These are phyloP conservation scores for Cadophora gregata DNA, from an alignment of 2,329 filamentous ascomycete species.

Conservation along the genomic window DNA sequence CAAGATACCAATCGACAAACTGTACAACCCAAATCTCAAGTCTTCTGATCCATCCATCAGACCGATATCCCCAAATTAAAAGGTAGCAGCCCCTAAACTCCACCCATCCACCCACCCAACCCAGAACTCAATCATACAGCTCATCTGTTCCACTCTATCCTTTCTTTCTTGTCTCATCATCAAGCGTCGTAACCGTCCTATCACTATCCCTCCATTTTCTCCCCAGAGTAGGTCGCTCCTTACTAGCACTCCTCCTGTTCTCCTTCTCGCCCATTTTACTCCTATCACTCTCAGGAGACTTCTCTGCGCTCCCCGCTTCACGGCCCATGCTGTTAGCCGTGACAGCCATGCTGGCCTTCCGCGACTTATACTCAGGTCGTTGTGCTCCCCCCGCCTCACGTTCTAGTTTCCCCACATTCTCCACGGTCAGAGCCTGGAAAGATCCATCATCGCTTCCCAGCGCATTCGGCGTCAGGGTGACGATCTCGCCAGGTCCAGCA, in stretches of 20 bases:
- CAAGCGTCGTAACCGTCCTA: slow-evolving; percentile 29
- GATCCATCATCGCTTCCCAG: background rate
- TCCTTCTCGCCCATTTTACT: slow-evolving; percentile 15
- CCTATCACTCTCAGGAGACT: slow-evolving; percentile 2
- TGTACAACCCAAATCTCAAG: background rate
- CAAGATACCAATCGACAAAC: background rate
- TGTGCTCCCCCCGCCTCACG: slow-evolving; percentile 39
- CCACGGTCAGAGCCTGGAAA: slow-evolving; percentile 57
- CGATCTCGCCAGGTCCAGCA: slow-evolving; percentile 41
- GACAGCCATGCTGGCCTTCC: slow-evolving; percentile 15
- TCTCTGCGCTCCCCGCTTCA: background rate
- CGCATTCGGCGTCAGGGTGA: background rate
- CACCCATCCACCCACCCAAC: background rate
- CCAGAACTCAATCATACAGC: background rate
- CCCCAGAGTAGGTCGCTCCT: slow-evolving; percentile 23
- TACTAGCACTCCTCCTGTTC: slow-evolving; percentile 13
- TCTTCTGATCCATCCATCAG: no score
- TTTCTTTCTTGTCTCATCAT: background rate
- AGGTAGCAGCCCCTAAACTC: background rate
- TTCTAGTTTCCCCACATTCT: slow-evolving; percentile 57
- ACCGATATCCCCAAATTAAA: background rate
- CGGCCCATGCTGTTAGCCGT: background rate
- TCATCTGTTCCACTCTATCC: background rate
- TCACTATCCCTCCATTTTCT: slow-evolving; percentile 32
- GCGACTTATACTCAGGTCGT: slow-evolving; percentile 16